phyloP scores from a whole-genome alignment of 2,329 filamentous ascomycete species.

The Aspergillus sp. region DNA sequence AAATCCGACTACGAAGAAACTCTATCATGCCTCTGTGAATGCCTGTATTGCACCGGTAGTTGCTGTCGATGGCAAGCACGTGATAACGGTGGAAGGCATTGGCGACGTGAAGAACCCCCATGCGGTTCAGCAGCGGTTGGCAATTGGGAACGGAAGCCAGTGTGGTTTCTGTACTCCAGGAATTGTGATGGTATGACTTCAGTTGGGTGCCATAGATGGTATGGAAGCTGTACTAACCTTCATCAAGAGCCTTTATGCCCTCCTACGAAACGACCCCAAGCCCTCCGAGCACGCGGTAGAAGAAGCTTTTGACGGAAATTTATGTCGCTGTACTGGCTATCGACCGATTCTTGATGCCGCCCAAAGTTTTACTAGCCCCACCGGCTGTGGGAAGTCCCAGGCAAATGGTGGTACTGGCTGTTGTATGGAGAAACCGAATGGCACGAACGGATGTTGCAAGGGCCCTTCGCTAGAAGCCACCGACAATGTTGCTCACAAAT shows the following conservation, averaged over 20 bases:
- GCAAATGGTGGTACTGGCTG: conserved; percentile 65
- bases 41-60: conserved; percentile 91
- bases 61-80: conserved; percentile 94
- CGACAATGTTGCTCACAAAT: conserved; percentile 51
- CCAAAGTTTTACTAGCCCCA: conserved; percentile 68
- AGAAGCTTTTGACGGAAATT: conserved; percentile 94
- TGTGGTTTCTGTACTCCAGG: conserved; percentile 96
- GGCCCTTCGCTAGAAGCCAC: conserved; percentile 46
- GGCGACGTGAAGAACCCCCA: conserved; percentile 85
- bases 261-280: conserved; percentile 77
- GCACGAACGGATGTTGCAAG: conserved; percentile 69
- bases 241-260: conserved; percentile 77
- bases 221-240: conserved; percentile 2
- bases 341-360: conserved; percentile 91
- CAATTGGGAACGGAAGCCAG: conserved; percentile 87
- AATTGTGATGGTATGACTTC: conserved; percentile 74
- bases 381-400: conserved; percentile 57
- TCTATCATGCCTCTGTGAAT: conserved; percentile 96
- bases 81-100: conserved; percentile 96
- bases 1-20: conserved; percentile 86
- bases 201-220: not conserved
- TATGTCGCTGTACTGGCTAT: conserved; percentile 95
- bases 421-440: conserved; percentile 67
- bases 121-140: conserved; percentile 85
- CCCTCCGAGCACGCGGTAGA: conserved; percentile 83